A percentile compares a stretch with the other conserved stretches of the same genome.
Conservation (phyloP, 2,329 filamentous ascomycete genomes). For the Microdochium nivale region DNA sequence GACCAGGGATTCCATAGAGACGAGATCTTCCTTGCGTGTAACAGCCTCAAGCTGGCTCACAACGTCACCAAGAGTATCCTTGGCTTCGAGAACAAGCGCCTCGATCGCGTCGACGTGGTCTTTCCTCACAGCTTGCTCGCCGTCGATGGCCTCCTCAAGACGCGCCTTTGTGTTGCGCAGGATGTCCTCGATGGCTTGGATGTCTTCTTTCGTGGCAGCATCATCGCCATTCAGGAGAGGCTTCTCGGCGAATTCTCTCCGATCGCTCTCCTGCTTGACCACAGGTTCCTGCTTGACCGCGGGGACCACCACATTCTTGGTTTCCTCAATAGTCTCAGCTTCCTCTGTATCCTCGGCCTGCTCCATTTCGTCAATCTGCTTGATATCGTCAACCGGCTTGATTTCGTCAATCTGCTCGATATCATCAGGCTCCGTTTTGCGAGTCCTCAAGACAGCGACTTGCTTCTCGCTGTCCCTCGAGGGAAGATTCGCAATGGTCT, state of each 20-base stretch:
- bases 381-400: conserved; percentile 31
- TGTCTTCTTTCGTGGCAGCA: conserved; percentile 68
- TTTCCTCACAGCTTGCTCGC: conserved; percentile 60
- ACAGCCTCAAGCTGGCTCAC: conserved; percentile 59
- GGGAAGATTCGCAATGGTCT: conserved; percentile 17
- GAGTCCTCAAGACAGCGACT: not conserved
- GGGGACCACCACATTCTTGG: conserved; percentile 13
- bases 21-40: conserved; percentile 71
- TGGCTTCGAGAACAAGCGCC: conserved; percentile 59
- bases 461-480: not conserved
- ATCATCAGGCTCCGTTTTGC: conserved; percentile 36
- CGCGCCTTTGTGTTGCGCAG: conserved; percentile 83
- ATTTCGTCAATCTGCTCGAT: conserved; percentile 32
- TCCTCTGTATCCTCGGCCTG: conserved; percentile 34
- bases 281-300: not conserved
- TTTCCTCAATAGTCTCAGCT: conserved; percentile 34
- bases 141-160: conserved; percentile 70
- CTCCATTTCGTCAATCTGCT: too few relatives aligned
- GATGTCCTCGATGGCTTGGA: conserved; percentile 83
- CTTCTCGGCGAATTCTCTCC: conserved; percentile 9
- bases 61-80: conserved; percentile 61
- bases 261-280: conserved; percentile 10
- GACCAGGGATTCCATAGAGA: conserved; percentile 66
- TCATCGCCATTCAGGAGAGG: conserved; percentile 26
- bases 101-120: conserved; percentile 61